A percentile compares a stretch with the other conserved stretches of the same genome.
These are phyloP conservation scores for Garcia nutans DNA, from an alignment of 345 rosid genomes.

Conservation along the genomic window DNA sequence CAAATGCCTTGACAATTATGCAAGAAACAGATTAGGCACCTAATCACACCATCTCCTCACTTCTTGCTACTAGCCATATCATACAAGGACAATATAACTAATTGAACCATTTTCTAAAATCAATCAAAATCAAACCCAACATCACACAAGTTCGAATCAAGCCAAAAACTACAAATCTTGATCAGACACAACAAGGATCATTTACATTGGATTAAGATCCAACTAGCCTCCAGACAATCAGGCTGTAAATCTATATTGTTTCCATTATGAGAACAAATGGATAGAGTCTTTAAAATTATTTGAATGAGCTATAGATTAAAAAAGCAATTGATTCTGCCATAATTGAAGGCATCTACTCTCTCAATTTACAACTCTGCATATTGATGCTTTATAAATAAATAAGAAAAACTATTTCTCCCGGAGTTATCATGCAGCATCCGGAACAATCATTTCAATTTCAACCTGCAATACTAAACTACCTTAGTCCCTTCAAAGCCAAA, in stretches of 20 bases:
- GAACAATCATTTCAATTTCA: background rate
- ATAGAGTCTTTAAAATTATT: background rate
- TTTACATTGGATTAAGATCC: background rate
- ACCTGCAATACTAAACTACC: background rate
- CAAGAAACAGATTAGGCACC: background rate
- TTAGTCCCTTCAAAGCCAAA: background rate
- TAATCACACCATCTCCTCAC: background rate
- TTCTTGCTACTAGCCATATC: background rate
- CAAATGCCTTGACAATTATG: background rate
- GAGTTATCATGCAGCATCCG: background rate
- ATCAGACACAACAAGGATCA: no score
- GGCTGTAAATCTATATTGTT: background rate
- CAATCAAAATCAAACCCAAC: background rate
- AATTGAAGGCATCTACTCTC: background rate
- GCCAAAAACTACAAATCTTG: background rate
- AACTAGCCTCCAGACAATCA: background rate
- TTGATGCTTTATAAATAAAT: background rate
- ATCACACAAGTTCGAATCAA: background rate
- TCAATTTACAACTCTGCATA: background rate
- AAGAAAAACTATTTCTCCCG: background rate
- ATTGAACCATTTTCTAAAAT: background rate
- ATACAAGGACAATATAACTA: background rate
- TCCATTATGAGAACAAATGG: background rate
- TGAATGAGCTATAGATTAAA: background rate
- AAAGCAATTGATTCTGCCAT: background rate